phyloP scores from a whole-genome alignment of 768 basidiomycete species.

The Lanmaoa rubissima region DNA sequence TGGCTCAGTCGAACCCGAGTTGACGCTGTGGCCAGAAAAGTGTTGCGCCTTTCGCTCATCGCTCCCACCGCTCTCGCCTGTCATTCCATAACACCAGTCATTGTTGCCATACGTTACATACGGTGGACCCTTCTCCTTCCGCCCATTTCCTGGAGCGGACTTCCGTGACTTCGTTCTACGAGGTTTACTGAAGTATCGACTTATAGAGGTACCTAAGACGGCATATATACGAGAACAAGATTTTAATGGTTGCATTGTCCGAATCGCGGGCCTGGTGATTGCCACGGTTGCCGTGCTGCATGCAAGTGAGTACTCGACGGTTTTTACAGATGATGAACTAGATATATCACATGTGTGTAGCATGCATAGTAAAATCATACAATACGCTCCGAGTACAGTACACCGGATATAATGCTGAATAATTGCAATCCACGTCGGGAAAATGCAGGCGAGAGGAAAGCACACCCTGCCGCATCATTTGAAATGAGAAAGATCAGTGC shows the following conservation, averaged over 20 bases:
- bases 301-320: neutral
- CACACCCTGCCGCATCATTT: neutral
- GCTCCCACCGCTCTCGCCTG: constrained; percentile 1
- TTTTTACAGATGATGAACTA: constrained; percentile 5
- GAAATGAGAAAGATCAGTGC: constrained; percentile 15
- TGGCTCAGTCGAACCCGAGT: neutral
- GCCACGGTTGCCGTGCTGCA: neutral
- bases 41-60: neutral
- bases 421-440: constrained; percentile 1
- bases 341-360: constrained; percentile 3
- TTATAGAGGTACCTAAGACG: too few species aligned
- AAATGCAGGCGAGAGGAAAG: neutral
- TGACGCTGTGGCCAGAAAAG: neutral
- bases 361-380: constrained; percentile 18
- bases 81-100: neutral
- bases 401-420: constrained; percentile 17
- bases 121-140: neutral
- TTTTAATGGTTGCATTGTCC: neutral
- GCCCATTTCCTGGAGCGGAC: neutral
- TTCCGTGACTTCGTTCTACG: neutral
- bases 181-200: neutral
- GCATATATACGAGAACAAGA: neutral
- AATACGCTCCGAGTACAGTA: constrained; percentile 21
- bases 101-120: neutral
- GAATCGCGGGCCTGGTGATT: neutral